These are phyloP conservation scores for Quillaja saponaria DNA, from an alignment of 306 rosid genomes.

Conservation along the genomic window DNA sequence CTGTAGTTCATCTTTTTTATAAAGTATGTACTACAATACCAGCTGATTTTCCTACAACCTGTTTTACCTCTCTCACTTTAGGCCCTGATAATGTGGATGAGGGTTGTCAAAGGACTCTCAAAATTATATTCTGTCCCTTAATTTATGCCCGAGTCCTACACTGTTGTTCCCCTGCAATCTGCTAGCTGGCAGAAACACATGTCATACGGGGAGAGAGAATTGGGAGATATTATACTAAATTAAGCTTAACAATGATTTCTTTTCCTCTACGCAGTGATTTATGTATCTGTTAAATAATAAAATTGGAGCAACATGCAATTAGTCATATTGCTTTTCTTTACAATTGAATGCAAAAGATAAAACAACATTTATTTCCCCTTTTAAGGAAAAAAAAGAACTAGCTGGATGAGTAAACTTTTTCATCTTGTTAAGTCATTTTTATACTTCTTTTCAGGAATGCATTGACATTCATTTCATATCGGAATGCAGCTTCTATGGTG, in stretches of 20 bases:
- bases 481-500: constrained; percentile 96
- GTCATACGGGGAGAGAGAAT: background rate
- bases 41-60: background rate
- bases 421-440: constrained; percentile 54
- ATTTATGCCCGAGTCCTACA: too few species aligned
- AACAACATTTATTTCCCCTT: constrained; percentile 11
- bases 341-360: background rate
- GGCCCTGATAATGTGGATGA: background rate
- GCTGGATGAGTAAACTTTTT: background rate
- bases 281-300: constrained; percentile 10
- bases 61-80: too few species aligned
- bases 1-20: background rate
- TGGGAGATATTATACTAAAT: background rate
- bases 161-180: background rate
- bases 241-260: background rate
- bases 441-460: constrained; percentile 61
- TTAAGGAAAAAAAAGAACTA: constrained; percentile 20
- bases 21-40: background rate
- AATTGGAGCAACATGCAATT: constrained; percentile 7
- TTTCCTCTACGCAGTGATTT: background rate
- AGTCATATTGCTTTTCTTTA: background rate
- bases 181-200: background rate
- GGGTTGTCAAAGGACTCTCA: background rate
- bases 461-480: constrained; percentile 80
- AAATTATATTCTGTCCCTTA: too few species aligned